Evolutionary conservation across 75 land plant genomes (phyloP).

Genomic region (Azolla pinnata): DNA sequence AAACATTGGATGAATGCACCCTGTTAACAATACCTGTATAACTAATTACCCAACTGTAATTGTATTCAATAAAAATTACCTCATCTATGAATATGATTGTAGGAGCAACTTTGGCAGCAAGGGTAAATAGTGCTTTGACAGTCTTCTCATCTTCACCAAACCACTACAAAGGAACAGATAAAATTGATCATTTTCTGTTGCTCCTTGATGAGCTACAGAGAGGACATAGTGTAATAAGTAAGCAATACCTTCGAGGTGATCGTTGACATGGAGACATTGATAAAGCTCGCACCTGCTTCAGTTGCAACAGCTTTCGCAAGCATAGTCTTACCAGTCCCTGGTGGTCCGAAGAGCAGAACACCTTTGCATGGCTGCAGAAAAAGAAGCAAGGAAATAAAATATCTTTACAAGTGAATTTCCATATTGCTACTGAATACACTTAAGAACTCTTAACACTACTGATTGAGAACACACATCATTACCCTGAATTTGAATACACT

Average conservation of each 20-base stretch:
- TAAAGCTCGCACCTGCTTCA: slow-evolving; percentile 87
- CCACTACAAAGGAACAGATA: slow-evolving; percentile 38
- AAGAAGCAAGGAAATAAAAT: background rate
- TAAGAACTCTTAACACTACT: no score
- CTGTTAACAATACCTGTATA: no score
- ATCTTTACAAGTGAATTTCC: no score
- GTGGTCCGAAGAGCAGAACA: slow-evolving; percentile 81
- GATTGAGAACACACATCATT: no score
- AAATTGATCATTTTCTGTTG: no score
- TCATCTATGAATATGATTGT: slow-evolving; percentile 91
- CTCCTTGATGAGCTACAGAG: no score
- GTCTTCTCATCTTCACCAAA: slow-evolving; percentile 95
- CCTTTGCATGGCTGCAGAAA: slow-evolving; percentile 63
- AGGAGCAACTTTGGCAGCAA: slow-evolving; percentile 90
- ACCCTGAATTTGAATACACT: no score
- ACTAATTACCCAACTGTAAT: no score
- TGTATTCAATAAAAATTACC: slow-evolving; percentile 22
- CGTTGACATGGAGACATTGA: slow-evolving; percentile 89
- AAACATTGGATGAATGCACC: slow-evolving; percentile 2
- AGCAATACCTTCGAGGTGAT: slow-evolving; percentile 68
- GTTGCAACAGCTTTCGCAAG: slow-evolving; percentile 88
- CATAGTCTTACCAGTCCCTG: slow-evolving; percentile 94
- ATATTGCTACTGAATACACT: no score
- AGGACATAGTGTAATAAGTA: background rate
- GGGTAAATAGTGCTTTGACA: slow-evolving; percentile 69